Percentiles rank a stretch among this genome's conserved stretches.
Evolutionary conservation across 805 yeast species (phyloP).

Genomic region (Grigorovia humatica): DNA sequence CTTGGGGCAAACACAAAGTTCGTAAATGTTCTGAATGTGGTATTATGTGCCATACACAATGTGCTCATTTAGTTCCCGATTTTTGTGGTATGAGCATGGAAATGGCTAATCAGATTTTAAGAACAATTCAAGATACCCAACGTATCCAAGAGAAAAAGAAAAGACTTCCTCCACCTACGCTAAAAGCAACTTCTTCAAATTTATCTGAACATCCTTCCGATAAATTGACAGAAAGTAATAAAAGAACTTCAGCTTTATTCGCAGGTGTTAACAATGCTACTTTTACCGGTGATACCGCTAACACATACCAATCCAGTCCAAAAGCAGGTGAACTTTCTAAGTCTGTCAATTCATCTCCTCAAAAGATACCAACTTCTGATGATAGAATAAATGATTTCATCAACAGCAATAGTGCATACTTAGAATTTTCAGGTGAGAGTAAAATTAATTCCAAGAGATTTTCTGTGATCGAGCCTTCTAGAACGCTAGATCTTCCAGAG

Average conservation of each 20-base stretch:
- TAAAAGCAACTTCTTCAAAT: not conserved
- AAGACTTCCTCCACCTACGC: slow-evolving; percentile 6
- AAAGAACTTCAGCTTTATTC: not conserved
- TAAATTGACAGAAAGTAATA: not conserved
- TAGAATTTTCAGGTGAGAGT: slow-evolving; percentile 18
- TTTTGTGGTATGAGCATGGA: slow-evolving; percentile 99
- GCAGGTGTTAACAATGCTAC: not conserved
- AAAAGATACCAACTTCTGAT: slow-evolving; percentile 5
- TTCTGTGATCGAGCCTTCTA: slow-evolving; percentile 10
- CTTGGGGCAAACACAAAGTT: slow-evolving; percentile 89
- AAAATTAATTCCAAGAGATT: slow-evolving; percentile 10
- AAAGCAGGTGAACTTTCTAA: not conserved
- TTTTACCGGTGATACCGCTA: not conserved
- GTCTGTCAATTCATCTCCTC: slow-evolving; percentile 2
- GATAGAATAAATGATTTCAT: slow-evolving; percentile 19
- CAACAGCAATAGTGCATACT: slow-evolving; percentile 21
- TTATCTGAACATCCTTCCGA: not conserved
- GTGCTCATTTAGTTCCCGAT: slow-evolving; percentile 93
- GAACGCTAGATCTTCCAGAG: slow-evolving; percentile 7
- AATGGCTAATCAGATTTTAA: slow-evolving; percentile 81
- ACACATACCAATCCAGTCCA: not conserved
- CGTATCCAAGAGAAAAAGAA: slow-evolving; percentile 25
- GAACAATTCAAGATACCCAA: slow-evolving; percentile 70
- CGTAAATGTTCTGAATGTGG: slow-evolving; percentile 92
- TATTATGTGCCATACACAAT: slow-evolving; percentile 83